Evolutionary conservation across 495 filamentous ascomycete genomes (phyloP).

Genomic region (Penicillium paxilli): DNA sequence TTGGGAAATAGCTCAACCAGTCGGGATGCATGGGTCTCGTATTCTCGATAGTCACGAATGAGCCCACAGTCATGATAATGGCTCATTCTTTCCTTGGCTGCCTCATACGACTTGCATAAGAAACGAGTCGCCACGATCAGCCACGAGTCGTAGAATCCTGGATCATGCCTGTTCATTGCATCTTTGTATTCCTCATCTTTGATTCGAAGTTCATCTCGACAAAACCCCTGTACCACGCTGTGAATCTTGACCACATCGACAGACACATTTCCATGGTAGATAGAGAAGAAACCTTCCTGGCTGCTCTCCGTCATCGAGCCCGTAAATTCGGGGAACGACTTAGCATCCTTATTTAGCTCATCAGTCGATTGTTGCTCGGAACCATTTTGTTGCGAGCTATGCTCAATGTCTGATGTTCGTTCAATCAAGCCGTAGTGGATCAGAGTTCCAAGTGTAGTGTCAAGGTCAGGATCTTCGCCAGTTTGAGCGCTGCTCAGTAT

Average conservation of each 20-base stretch:
- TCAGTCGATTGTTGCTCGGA: conserved; percentile 23
- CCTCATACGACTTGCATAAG: conserved; percentile 63
- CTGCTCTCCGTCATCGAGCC: conserved; percentile 49
- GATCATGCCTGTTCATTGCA: conserved; percentile 12
- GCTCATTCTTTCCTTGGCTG: conserved; percentile 58
- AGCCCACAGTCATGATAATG: conserved; percentile 56
- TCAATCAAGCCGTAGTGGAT: conserved; percentile 73
- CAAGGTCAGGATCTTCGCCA: conserved; percentile 61
- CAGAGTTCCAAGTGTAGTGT: conserved; percentile 65
- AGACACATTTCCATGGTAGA: conserved; percentile 44
- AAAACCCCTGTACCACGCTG: conserved; percentile 78
- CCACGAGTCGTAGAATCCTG: conserved; percentile 55
- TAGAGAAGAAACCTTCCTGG: conserved; percentile 40
- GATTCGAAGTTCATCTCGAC: conserved; percentile 64
- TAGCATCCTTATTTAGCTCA: conserved; percentile 20
- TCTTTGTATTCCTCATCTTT: conserved; percentile 49
- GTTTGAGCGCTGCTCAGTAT: conserved; percentile 42
- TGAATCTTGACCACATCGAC: conserved; percentile 76
- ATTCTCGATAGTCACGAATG: conserved; percentile 70
- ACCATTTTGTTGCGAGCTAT: conserved; percentile 41
- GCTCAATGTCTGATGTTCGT: conserved; percentile 41
- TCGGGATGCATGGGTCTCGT: conserved; percentile 65
- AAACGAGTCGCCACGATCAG: conserved; percentile 59
- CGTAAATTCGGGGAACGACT: conserved; percentile 29
- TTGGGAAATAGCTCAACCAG: conserved; percentile 45